These are phyloP conservation scores for Thraustotheca clavata DNA, from an alignment of 352 stramenopile species.

Conservation along the genomic window DNA sequence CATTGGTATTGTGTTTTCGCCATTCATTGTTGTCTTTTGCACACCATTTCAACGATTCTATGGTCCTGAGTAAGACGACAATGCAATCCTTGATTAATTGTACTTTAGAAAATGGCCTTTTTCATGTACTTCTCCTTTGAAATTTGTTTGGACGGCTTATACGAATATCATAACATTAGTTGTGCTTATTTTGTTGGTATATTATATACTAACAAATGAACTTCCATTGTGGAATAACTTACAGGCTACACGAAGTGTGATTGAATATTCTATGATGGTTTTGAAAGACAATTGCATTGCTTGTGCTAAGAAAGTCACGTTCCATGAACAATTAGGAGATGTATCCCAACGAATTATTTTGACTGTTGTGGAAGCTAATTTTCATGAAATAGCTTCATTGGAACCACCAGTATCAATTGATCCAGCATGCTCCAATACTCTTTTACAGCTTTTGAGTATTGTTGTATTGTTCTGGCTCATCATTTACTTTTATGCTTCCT, in stretches of 20 bases:
- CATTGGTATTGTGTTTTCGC: conserved; percentile 35
- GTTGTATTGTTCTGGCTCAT: conserved; percentile 36
- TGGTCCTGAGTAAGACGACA: conserved; percentile 30
- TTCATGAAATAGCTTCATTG: not conserved
- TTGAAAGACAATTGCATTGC: not conserved
- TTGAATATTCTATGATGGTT: not conserved
- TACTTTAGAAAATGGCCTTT: conserved; percentile 58
- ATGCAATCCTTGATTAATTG: not conserved
- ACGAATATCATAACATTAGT: conserved; percentile 38
- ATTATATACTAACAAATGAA: conserved; percentile 37
- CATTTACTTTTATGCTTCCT: conserved; percentile 45
- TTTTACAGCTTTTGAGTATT: conserved; percentile 38
- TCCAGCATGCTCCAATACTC: conserved; percentile 38
- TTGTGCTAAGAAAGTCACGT: not conserved
- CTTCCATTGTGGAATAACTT: not conserved
- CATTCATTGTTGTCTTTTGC: conserved; percentile 48
- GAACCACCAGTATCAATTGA: not conserved
- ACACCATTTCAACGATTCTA: conserved; percentile 43
- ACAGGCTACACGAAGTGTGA: not conserved
- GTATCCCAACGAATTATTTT: not conserved
- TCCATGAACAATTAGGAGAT: not conserved
- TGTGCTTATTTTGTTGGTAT: conserved; percentile 32
- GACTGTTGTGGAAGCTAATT: not conserved
- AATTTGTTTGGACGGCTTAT: conserved; percentile 37
- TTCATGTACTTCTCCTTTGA: conserved; percentile 40